Evolutionary conservation across 1,139 yeast genomes (phyloP).

Genomic region (Chernovozyma aurita): DNA sequence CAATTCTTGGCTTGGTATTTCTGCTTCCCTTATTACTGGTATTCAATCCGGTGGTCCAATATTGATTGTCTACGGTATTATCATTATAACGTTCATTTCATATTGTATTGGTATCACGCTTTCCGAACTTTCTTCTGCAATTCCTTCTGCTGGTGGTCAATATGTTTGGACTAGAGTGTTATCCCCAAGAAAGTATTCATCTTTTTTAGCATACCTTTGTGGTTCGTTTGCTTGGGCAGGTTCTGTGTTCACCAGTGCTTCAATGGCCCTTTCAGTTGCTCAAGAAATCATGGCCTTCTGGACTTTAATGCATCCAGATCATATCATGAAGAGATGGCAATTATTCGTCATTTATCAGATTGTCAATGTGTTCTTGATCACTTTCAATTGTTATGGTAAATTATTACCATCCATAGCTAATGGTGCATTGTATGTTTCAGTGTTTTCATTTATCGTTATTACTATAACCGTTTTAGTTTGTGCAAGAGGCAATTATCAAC

Average conservation of each 20-base stretch:
- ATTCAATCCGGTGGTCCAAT: conserved; percentile 66
- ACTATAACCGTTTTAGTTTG: conserved; percentile 20
- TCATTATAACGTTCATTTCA: conserved; percentile 51
- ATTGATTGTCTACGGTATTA: conserved; percentile 62
- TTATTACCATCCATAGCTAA: conserved; percentile 20
- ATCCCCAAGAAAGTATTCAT: conserved; percentile 17
- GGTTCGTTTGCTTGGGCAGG: conserved; percentile 60
- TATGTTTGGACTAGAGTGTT: conserved; percentile 26
- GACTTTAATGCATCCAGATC: conserved; percentile 24
- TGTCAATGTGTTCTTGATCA: conserved; percentile 19
- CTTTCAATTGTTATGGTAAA: conserved; percentile 34
- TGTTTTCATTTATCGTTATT: conserved; percentile 29
- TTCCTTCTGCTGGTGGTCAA: conserved; percentile 27
- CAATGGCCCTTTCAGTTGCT: conserved; percentile 49
- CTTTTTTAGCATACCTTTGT: conserved; percentile 42
- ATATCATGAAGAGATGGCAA: conserved; percentile 21
- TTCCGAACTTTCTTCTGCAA: conserved; percentile 26
- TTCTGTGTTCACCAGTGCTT: conserved; percentile 51
- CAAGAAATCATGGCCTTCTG: conserved; percentile 45
- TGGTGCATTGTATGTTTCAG: conserved; percentile 27
- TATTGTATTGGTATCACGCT: conserved; percentile 33
- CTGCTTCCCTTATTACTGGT: conserved; percentile 60
- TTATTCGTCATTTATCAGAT: conserved; percentile 17
- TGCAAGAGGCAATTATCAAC: conserved; percentile 16
- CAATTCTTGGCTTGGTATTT: conserved; percentile 68